Conservation (phyloP, 106 monocot species). For the Dendrobium catenatum region DNA sequence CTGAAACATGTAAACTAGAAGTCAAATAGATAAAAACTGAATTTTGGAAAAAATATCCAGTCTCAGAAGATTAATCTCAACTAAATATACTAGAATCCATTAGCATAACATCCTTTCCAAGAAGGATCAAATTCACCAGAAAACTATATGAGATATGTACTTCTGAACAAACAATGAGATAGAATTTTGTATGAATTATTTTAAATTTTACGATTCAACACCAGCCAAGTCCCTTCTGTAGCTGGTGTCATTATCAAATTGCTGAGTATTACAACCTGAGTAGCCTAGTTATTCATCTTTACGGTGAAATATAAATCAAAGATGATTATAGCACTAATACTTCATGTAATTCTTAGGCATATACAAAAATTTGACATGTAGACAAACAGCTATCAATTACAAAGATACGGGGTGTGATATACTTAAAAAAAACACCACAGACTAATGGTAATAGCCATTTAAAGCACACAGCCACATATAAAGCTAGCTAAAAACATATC, state of each 20-base stretch:
- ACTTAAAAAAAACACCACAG: neutral
- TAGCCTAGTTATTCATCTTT: neutral
- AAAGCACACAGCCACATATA: neutral
- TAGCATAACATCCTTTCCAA: neutral
- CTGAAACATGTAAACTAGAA: neutral
- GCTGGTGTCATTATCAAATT: neutral
- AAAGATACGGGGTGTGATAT: neutral
- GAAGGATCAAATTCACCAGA: neutral
- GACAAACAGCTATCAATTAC: neutral
- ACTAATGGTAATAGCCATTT: neutral
- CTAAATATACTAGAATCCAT: neutral
- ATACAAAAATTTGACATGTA: neutral
- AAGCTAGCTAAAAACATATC: neutral
- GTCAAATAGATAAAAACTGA: neutral
- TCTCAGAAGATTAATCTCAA: neutral
- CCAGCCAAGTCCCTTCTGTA: neutral
- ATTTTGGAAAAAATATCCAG: neutral
- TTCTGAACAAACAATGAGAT: conserved; percentile 1
- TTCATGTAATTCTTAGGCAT: too few relatives aligned
- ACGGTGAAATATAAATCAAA: neutral
- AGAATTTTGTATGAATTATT: neutral
- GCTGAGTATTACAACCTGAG: neutral
- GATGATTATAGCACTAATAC: too few relatives aligned
- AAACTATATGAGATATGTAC: neutral
- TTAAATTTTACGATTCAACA: neutral